A percentile compares a stretch with the other conserved stretches of the same genome.
These are phyloP conservation scores for Termitomyces sp. DNA, from an alignment of 768 basidiomycete species.

Conservation along the genomic window DNA sequence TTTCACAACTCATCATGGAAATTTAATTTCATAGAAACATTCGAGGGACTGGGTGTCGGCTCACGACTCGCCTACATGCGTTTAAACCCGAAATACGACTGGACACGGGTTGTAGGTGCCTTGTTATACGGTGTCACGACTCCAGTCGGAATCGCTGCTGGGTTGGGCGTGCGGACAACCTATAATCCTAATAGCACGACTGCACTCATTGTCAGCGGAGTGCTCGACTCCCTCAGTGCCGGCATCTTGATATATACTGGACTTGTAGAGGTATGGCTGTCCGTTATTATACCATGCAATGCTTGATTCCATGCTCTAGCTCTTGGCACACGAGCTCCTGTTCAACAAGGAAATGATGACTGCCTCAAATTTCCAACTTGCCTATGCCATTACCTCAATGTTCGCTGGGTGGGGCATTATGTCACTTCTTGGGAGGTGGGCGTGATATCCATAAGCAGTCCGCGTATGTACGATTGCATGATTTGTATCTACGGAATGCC, in stretches of 20 bases:
- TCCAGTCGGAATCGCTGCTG: slow-evolving; percentile 84
- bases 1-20: not conserved
- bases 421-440: slow-evolving; percentile 89
- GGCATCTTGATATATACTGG: slow-evolving; percentile 88
- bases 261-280: slow-evolving; percentile 9
- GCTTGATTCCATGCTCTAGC: slow-evolving; percentile 30
- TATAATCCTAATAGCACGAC: slow-evolving; percentile 81
- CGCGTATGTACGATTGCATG: no score
- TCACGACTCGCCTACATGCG: slow-evolving; percentile 79
- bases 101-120: slow-evolving; percentile 58
- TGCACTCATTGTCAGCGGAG: slow-evolving; percentile 79
- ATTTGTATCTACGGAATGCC: no score
- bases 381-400: slow-evolving; percentile 73
- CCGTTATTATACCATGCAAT: not conserved
- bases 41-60: slow-evolving; percentile 92
- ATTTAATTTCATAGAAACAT: slow-evolving; percentile 67
- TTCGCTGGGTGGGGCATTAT: slow-evolving; percentile 77
- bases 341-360: slow-evolving; percentile 84
- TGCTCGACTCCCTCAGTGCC: slow-evolving; percentile 79
- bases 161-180: slow-evolving; percentile 67
- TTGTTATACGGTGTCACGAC: slow-evolving; percentile 73
- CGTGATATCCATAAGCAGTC: slow-evolving; percentile 33
- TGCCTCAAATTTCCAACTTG: slow-evolving; percentile 57
- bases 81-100: slow-evolving; percentile 52
- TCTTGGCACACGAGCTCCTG: slow-evolving; percentile 92